phyloP scores from a whole-genome alignment of 1,284 basidiomycete species.

The Leccinum colubrinum region DNA sequence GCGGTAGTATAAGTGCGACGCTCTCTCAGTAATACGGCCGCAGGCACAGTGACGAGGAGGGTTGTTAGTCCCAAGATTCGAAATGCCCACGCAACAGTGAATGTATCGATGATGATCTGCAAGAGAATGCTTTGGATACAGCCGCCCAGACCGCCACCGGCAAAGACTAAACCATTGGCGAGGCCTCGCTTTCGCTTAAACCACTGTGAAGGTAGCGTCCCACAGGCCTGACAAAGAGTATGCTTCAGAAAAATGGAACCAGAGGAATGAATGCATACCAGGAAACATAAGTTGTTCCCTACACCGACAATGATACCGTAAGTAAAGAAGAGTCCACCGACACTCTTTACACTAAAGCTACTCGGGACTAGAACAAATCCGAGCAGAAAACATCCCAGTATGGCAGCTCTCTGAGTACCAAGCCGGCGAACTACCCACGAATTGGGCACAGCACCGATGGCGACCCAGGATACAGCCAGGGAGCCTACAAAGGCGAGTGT shows the following conservation, averaged over 20 bases:
- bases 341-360: conserved; percentile 25
- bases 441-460: conserved; percentile 29
- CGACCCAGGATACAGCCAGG: conserved; percentile 26
- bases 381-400: conserved; percentile 27
- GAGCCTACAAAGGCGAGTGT: conserved; percentile 35
- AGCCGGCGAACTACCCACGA: conserved; percentile 27
- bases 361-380: conserved; percentile 29
- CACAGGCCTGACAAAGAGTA: conserved; percentile 20
- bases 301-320: conserved; percentile 26
- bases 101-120: conserved; percentile 28
- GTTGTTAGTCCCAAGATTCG: conserved; percentile 33
- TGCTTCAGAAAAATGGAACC: neutral
- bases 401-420: conserved; percentile 23
- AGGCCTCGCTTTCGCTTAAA: conserved; percentile 32
- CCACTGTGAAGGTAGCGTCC: conserved; percentile 34
- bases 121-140: conserved; percentile 29
- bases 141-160: conserved; percentile 34
- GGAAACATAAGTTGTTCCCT: conserved; percentile 20
- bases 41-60: conserved; percentile 28
- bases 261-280: conserved; percentile 13
- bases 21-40: conserved; percentile 32
- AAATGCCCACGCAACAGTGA: conserved; percentile 36
- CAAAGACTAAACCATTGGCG: conserved; percentile 35
- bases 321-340: conserved; percentile 31
- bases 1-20: conserved; percentile 18